These are phyloP conservation scores for Lepidium didymum DNA, from an alignment of 345 rosid genomes.

Conservation along the genomic window DNA sequence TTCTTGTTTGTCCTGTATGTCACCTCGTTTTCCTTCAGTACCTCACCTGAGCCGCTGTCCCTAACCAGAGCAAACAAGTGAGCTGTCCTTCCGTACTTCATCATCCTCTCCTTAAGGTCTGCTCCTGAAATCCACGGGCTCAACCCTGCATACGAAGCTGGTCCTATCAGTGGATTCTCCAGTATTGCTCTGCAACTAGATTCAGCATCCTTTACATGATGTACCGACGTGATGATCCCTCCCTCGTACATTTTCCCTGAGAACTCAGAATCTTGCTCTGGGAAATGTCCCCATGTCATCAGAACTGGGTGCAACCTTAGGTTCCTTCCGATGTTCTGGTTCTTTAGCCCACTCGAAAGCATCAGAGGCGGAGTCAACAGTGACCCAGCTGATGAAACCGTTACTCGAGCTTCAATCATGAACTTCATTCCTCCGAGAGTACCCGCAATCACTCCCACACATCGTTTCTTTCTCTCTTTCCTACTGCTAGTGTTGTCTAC, in stretches of 20 bases:
- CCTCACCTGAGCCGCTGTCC: slow-evolving; percentile 44
- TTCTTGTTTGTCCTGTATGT: slow-evolving; percentile 20
- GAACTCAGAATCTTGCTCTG: slow-evolving; percentile 33
- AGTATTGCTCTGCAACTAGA: slow-evolving; percentile 36
- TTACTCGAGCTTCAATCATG: slow-evolving; percentile 51
- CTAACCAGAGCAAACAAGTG: slow-evolving; percentile 38
- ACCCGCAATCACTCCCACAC: slow-evolving; percentile 52
- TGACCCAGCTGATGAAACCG: slow-evolving; percentile 60
- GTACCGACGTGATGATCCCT: slow-evolving; percentile 53
- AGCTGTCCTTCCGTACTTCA: slow-evolving; percentile 50
- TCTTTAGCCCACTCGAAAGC: slow-evolving; percentile 54
- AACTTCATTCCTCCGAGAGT: slow-evolving; percentile 37
- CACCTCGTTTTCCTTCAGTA: slow-evolving; percentile 40
- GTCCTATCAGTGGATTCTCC: slow-evolving; percentile 54
- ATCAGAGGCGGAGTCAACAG: slow-evolving; percentile 57
- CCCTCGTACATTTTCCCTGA: slow-evolving; percentile 45
- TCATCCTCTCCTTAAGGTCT: slow-evolving; percentile 46
- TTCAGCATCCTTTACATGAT: slow-evolving; percentile 23
- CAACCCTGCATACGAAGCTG: slow-evolving; percentile 32
- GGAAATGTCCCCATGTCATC: slow-evolving; percentile 66
- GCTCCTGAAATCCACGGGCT: slow-evolving; percentile 60
- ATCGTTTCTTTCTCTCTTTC: slow-evolving; percentile 30
- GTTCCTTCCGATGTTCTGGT: slow-evolving; percentile 50
- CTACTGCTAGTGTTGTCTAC: slow-evolving; percentile 12
- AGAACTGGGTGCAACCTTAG: slow-evolving; percentile 60